These are phyloP conservation scores for Epichloe sylvatica DNA, from an alignment of 2,329 filamentous ascomycete species.

Conservation along the genomic window DNA sequence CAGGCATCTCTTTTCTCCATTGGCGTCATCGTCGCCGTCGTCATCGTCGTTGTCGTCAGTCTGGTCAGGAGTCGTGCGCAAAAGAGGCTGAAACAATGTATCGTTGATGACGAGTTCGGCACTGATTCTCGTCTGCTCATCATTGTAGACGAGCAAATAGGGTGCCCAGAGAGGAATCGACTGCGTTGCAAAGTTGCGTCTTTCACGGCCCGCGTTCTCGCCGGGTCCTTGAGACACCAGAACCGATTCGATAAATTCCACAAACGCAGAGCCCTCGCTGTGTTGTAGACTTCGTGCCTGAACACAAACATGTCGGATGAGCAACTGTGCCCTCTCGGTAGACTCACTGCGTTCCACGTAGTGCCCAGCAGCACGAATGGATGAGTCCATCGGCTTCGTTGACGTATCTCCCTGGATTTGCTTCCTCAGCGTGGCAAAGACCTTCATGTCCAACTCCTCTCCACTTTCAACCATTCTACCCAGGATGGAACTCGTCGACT, in stretches of 20 bases:
- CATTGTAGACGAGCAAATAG: slow-evolving; percentile 32
- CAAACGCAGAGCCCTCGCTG: slow-evolving; percentile 33
- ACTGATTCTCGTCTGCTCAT: slow-evolving; percentile 26
- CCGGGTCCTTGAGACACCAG: slow-evolving; percentile 17
- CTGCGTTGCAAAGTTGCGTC: slow-evolving; percentile 13
- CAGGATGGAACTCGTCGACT: slow-evolving; percentile 42
- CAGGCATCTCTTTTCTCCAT: not conserved
- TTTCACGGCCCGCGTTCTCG: slow-evolving; percentile 9
- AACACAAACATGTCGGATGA: slow-evolving; percentile 29
- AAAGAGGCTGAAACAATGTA: slow-evolving; percentile 25
- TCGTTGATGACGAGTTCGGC: slow-evolving; percentile 31
- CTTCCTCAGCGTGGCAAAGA: slow-evolving; percentile 39
- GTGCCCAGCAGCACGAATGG: slow-evolving; percentile 39
- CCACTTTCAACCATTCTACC: slow-evolving; percentile 40
- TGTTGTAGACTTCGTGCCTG: slow-evolving; percentile 33
- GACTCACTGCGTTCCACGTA: slow-evolving; percentile 35
- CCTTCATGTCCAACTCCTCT: slow-evolving; percentile 32
- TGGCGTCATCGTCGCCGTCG: not conserved
- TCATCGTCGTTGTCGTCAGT: not conserved
- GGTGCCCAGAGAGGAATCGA: slow-evolving; percentile 35
- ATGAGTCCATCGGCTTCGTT: slow-evolving; percentile 35
- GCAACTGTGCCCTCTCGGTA: slow-evolving; percentile 18
- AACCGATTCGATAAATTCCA: slow-evolving; percentile 27
- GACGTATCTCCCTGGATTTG: slow-evolving; percentile 35
- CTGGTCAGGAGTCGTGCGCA: slow-evolving; percentile 2